Evolutionary conservation across 192 early-diverging fungal species (phyloP).

Genomic region (Pilaira anomala): DNA sequence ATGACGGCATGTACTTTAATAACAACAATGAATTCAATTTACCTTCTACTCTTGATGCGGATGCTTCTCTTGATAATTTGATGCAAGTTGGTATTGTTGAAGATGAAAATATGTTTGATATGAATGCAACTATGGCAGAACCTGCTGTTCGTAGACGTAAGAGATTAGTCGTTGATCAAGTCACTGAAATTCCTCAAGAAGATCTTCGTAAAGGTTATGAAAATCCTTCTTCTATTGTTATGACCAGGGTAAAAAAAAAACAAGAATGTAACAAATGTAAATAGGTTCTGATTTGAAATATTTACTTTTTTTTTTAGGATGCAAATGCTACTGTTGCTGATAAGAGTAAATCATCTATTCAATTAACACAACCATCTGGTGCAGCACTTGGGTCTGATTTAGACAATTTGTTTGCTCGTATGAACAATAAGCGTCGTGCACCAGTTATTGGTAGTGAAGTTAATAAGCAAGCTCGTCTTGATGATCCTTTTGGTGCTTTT

Average conservation of each 20-base stretch:
- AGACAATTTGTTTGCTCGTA: not conserved
- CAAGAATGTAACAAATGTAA: not conserved
- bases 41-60: not conserved
- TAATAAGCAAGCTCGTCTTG: conserved; percentile 1
- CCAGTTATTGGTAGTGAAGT: not conserved
- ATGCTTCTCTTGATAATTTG: conserved; percentile 14
- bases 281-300: too few relatives aligned
- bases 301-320: too few relatives aligned
- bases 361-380: too few relatives aligned
- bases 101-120: not conserved
- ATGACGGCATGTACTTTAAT: conserved; percentile 3
- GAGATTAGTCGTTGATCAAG: conserved; percentile 60
- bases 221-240: conserved; percentile 54
- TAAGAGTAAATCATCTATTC: too few relatives aligned
- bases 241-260: conserved; percentile 28
- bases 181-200: conserved; percentile 63
- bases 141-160: conserved; percentile 39
- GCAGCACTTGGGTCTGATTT: not conserved
- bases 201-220: conserved; percentile 47
- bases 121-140: not conserved
- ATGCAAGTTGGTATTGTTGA: conserved; percentile 18
- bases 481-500: not conserved
- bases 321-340: too few relatives aligned
- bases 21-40: conserved; percentile 7
- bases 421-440: not conserved